Evolutionary conservation across 1,284 basidiomycete genomes (phyloP), one percentile per base, ranked within the genome.

Genomic region (Apiotrichum montevideense): DNA sequence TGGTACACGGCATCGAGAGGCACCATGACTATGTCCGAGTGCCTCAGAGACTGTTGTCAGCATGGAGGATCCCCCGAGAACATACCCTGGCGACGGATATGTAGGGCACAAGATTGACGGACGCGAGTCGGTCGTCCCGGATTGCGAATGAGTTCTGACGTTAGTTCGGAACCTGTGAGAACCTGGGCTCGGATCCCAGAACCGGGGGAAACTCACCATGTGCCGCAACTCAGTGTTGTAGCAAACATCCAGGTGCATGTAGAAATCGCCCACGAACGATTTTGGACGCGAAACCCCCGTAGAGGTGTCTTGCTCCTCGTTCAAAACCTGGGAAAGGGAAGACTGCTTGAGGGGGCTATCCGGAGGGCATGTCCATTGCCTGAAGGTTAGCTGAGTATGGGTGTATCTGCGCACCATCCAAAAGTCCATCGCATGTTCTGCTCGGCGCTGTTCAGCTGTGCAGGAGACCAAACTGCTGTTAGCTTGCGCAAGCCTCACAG

Each of bases 231-330:
- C 64, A 0, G 71, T 66, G 55, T 75, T 73, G 33, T 65, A 61
- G 56, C 73, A 75, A 37, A 65, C 67, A 51, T 75, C 71, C 13
- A 57, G 61, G 29, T 56, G 61, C 49, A 57, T 59, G 43, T 66
- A 63, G 47, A 67, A 67, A 53, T 75, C 70, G 48, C 59, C 67
- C 13, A 75, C 67, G 54, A 74, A 75, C n/a, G 59, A 44, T 51
- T 66, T 67, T 15, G 4, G 41, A 10, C 32, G 37, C 6, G 46
- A 35, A 15, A 33, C 14, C 7, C 44, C 52, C 52, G 48, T 33
- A 11, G 14, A 43, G n/a, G 48, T 34, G 5, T 42, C 13, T 3
- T 47, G 47, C 35, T 66, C 49, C 46, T 71, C 67, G 54, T 71
- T 71, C 43, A 73, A 57, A 0, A 72, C 63, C 15, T 61, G 35